Conservation (phyloP, 225 moss, liverwort and hornwort genomes). For the Marchantia polymorpha region DNA sequence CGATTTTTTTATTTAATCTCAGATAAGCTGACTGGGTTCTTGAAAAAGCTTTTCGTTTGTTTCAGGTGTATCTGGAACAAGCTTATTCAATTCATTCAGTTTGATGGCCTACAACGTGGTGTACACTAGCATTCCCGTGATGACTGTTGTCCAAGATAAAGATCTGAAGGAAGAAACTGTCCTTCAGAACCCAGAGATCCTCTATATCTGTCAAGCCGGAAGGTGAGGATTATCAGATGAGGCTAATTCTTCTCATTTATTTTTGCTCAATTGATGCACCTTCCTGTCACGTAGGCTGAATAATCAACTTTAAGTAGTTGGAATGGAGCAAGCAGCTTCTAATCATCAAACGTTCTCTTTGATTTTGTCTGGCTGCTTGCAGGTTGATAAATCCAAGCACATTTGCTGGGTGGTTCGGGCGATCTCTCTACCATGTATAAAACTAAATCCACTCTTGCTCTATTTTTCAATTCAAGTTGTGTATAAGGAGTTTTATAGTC, state of each 20-base stretch:
- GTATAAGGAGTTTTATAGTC: not conserved
- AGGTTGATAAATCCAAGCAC: conserved; percentile 90
- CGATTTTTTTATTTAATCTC: not conserved
- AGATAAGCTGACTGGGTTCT: conserved; percentile 19
- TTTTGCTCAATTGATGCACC: no score
- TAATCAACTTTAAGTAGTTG: not conserved
- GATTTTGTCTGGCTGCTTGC: conserved; percentile 17
- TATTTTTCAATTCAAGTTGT: not conserved
- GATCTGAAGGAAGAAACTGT: conserved; percentile 83
- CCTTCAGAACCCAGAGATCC: conserved; percentile 84
- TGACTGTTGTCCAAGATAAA: conserved; percentile 84
- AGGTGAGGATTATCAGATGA: conserved; percentile 38
- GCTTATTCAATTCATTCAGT: conserved; percentile 94
- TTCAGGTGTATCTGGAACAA: conserved; percentile 93
- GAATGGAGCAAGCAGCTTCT: no score
- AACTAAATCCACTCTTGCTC: not conserved
- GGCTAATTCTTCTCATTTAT: no score
- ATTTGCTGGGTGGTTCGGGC: conserved; percentile 89
- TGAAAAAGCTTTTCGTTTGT: conserved; percentile 77
- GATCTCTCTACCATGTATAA: conserved; percentile 79
- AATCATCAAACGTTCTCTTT: not conserved
- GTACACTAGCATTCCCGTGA: conserved; percentile 90
- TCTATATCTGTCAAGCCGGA: conserved; percentile 88
- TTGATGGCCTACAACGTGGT: conserved; percentile 96
- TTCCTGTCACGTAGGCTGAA: no score